Evolutionary conservation across 73 alveolate genomes (phyloP).

Genomic region (Paramecium bursaria): DNA sequence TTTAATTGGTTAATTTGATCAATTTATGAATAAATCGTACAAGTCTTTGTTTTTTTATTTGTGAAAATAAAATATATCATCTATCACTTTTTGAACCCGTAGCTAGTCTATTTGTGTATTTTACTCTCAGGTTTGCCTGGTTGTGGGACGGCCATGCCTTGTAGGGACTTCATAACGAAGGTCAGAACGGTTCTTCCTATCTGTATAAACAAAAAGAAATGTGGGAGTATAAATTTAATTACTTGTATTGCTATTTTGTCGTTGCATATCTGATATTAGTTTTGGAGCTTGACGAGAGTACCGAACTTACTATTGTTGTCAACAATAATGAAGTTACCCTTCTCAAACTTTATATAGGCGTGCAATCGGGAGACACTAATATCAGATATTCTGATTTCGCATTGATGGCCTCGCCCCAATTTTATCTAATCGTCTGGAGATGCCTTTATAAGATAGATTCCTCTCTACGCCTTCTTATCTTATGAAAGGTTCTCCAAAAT

Average conservation of each 20-base stretch:
- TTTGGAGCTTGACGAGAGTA: conserved; percentile 58
- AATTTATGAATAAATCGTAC: neutral
- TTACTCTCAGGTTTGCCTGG: no score
- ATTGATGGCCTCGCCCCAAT: conserved; percentile 84
- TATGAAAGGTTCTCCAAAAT: conserved; percentile 78
- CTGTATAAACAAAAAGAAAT: neutral
- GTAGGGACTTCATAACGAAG: conserved; percentile 58
- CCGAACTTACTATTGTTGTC: conserved; percentile 73
- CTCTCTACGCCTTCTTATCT: conserved; percentile 78
- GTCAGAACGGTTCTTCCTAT: conserved; percentile 74
- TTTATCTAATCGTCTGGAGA: conserved; percentile 53
- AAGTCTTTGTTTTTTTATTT: no score
- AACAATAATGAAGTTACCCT: conserved; percentile 66
- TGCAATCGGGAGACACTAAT: conserved; percentile 78
- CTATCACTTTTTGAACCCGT: neutral
- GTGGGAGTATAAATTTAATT: neutral
- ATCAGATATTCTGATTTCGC: conserved; percentile 84
- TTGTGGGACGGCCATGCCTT: no score
- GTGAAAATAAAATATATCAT: neutral
- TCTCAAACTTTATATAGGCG: conserved; percentile 70
- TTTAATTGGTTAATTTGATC: neutral
- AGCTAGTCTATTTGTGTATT: neutral
- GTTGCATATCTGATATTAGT: conserved; percentile 35
- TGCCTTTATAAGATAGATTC: conserved; percentile 78
- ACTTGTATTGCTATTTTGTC: conserved; percentile 68